These are phyloP conservation scores for Vaccinium macrocarpon DNA, from an alignment of 148 eudicot species.

Conservation along the genomic window DNA sequence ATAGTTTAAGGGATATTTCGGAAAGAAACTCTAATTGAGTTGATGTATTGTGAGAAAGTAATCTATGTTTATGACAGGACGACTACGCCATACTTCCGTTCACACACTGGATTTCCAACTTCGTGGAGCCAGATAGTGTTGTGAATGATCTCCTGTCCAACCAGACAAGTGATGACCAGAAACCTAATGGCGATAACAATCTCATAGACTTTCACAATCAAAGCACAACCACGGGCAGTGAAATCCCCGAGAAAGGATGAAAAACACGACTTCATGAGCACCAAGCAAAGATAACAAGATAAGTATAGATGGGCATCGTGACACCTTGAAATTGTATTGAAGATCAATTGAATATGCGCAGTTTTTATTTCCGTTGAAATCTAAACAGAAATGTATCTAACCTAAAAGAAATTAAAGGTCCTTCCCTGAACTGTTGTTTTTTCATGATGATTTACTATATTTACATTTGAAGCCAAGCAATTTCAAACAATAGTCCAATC, in stretches of 20 bases:
- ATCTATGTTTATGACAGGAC: too few species aligned
- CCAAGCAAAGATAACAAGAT: background rate
- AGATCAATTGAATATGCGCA: background rate
- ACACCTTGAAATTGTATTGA: background rate
- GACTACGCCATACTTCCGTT: too few species aligned
- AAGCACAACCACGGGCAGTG: background rate
- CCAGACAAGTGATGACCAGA: background rate
- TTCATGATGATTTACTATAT: constrained; percentile 24
- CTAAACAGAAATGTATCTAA: constrained; percentile 22
- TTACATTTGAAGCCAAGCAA: constrained; percentile 6
- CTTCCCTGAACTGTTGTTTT: background rate
- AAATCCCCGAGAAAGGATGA: too few species aligned
- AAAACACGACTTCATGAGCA: background rate
- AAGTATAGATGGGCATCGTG: background rate
- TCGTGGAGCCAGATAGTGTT: too few species aligned
- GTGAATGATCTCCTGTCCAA: background rate
- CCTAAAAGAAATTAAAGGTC: background rate
- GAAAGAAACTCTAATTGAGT: too few species aligned
- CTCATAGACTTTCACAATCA: background rate
- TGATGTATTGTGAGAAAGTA: too few species aligned
- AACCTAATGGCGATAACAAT: background rate
- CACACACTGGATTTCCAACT: too few species aligned
- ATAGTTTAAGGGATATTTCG: too few species aligned
- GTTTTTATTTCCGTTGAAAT: constrained; percentile 2
- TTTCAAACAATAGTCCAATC: constrained; percentile 52